Percentiles rank a stretch among this genome's conserved stretches.
Conservation (phyloP, 179 eudicot genomes). For the Sideroxylon spinosum region DNA sequence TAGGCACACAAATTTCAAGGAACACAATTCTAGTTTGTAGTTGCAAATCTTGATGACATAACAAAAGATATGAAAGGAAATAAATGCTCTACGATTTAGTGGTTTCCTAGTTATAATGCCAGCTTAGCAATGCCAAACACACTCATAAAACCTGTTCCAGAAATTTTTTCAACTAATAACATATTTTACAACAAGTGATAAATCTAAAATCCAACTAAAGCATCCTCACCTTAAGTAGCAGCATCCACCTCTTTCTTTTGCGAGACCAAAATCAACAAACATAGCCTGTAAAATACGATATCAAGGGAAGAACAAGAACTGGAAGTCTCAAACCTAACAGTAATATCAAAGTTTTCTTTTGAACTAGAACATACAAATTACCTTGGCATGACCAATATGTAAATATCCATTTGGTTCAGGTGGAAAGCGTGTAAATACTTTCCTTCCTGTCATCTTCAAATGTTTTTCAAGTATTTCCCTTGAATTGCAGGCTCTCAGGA, state of each 20-base stretch:
- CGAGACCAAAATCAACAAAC: conserved; percentile 95
- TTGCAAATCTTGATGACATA: not conserved
- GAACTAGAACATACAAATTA: conserved; percentile 20
- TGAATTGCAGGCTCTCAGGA: conserved; percentile 75
- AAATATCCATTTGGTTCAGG: conserved; percentile 60
- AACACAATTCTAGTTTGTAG: not conserved
- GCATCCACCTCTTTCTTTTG: conserved; percentile 83
- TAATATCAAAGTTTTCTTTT: not conserved
- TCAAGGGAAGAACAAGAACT: conserved; percentile 4
- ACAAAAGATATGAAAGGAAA: not conserved
- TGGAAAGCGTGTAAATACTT: conserved; percentile 46
- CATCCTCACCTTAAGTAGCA: conserved; percentile 73
- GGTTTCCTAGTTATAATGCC: not conserved
- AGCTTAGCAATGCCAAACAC: not conserved
- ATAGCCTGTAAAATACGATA: conserved; percentile 70
- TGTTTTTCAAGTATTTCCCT: conserved; percentile 70
- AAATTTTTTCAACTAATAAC: not conserved
- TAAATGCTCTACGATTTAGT: not conserved
- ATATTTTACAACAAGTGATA: not conserved
- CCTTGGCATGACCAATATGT: conserved; percentile 99
- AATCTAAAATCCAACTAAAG: conserved; percentile 9
- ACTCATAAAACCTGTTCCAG: not conserved
- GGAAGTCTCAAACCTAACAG: not conserved
- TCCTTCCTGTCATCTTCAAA: conserved; percentile 66
- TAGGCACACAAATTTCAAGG: not conserved